Evolutionary conservation across 2,329 filamentous ascomycete genomes (phyloP).

Genomic region (Pseudogymnoascus sp.): DNA sequence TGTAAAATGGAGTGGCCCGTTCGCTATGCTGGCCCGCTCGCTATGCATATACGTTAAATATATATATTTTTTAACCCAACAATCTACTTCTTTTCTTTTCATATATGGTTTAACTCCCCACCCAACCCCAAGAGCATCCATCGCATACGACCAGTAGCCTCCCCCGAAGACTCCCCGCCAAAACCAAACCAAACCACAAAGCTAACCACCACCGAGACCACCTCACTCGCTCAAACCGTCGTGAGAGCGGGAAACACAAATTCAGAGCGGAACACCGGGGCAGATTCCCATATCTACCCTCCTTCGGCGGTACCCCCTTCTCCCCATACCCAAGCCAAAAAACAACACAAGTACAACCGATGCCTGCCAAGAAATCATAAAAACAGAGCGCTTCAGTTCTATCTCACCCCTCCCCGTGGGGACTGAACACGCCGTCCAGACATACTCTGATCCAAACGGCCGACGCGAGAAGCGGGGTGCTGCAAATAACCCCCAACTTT

Average conservation of each 20-base stretch:
- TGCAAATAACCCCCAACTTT: background rate
- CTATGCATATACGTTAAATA: no score
- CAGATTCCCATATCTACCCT: background rate
- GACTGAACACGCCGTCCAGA: background rate
- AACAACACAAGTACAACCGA: background rate
- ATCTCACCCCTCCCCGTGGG: background rate
- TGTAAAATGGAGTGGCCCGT: no score
- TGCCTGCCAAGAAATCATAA: background rate
- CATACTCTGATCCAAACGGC: background rate
- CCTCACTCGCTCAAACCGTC: background rate
- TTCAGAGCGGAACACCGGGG: background rate
- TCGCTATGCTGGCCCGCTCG: no score
- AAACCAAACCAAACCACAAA: background rate
- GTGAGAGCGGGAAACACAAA: background rate
- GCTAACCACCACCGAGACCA: background rate
- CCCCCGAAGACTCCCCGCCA: background rate
- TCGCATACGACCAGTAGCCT: background rate
- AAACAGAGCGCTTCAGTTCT: background rate
- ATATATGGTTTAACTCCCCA: background rate
- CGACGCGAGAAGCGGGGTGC: background rate
- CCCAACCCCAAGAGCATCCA: background rate
- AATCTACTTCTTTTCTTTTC: background rate
- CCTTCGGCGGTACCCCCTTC: background rate
- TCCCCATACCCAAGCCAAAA: background rate
- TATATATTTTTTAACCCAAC: constrained; percentile 5